A percentile compares a stretch with the other conserved stretches of the same genome.
phyloP scores from a whole-genome alignment of 257 asterid genomes.

The Przewalskia tangutica region DNA sequence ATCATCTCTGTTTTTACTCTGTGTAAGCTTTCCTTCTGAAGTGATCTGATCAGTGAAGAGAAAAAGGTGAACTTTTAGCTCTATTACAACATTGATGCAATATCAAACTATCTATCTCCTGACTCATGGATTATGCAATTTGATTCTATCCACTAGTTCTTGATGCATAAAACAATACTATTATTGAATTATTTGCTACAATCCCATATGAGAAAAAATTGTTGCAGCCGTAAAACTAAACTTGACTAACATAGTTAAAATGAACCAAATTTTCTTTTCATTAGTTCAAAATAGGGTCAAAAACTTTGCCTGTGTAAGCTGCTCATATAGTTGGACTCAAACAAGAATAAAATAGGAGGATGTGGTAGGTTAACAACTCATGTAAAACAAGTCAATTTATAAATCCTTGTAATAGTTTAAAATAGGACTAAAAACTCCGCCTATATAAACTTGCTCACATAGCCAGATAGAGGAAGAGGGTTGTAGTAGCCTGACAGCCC shows the following conservation, averaged over 20 bases:
- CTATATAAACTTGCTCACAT: no score
- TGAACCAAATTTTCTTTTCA: background rate
- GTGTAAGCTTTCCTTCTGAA: constrained; percentile 19
- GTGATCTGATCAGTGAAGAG: constrained; percentile 22
- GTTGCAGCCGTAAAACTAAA: background rate
- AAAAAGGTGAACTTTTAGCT: background rate
- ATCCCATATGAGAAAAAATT: background rate
- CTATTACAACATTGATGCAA: background rate
- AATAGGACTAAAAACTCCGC: no score
- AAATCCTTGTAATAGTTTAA: no score
- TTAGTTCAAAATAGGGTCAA: background rate
- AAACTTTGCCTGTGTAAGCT: no score
- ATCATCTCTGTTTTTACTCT: constrained; percentile 12
- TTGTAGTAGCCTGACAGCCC: background rate
- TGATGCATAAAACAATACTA: background rate
- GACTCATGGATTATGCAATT: background rate
- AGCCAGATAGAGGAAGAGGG: background rate
- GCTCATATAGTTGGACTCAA: no score
- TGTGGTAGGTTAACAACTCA: no score
- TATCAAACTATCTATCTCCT: background rate
- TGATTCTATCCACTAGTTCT: background rate
- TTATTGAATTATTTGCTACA: background rate
- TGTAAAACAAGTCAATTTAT: no score
- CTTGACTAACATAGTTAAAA: background rate
- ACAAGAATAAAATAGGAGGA: no score